These are phyloP conservation scores for Anastatica hierochuntica DNA, from an alignment of 345 rosid genomes.

Conservation along the genomic window DNA sequence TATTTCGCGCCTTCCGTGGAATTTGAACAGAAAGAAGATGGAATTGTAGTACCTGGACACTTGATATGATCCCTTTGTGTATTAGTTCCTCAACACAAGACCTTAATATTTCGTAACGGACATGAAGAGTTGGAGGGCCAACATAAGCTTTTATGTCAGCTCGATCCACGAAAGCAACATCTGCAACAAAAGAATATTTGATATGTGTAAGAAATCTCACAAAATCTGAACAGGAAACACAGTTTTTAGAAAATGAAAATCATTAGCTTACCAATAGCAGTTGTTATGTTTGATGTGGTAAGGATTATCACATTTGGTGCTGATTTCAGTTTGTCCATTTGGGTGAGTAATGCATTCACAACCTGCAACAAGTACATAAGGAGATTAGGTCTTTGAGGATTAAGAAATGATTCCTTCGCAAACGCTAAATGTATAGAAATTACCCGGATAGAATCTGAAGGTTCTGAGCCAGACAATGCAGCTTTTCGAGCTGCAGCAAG, in stretches of 20 bases:
- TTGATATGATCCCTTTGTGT: conserved; percentile 57
- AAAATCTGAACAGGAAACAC: not conserved
- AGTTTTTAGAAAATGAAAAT: conserved; percentile 2
- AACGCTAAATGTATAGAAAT: not conserved
- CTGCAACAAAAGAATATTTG: conserved; percentile 37
- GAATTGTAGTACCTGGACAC: conserved; percentile 40
- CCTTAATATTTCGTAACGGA: conserved; percentile 82
- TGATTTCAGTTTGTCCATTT: conserved; percentile 92
- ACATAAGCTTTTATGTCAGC: conserved; percentile 97
- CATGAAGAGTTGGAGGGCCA: conserved; percentile 92
- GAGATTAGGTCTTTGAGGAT: not conserved
- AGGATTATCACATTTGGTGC: conserved; percentile 83
- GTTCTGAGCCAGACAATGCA: conserved; percentile 96
- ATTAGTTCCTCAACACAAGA: conserved; percentile 79
- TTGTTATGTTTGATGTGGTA: conserved; percentile 94
- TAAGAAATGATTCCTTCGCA: not conserved
- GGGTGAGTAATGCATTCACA: conserved; percentile 94
- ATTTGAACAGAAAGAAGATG: not conserved
- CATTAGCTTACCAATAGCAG: conserved; percentile 79
- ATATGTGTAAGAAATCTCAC: not conserved
- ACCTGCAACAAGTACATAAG: conserved; percentile 44
- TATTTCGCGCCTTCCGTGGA: too few species aligned
- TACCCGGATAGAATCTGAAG: conserved; percentile 98
- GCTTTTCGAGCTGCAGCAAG: conserved; percentile 97
- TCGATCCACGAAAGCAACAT: conserved; percentile 91